Evolutionary conservation across 306 rosid genomes (phyloP), one percentile per base, ranked within the genome.

Genomic region (Lathyrus oleraceus): DNA sequence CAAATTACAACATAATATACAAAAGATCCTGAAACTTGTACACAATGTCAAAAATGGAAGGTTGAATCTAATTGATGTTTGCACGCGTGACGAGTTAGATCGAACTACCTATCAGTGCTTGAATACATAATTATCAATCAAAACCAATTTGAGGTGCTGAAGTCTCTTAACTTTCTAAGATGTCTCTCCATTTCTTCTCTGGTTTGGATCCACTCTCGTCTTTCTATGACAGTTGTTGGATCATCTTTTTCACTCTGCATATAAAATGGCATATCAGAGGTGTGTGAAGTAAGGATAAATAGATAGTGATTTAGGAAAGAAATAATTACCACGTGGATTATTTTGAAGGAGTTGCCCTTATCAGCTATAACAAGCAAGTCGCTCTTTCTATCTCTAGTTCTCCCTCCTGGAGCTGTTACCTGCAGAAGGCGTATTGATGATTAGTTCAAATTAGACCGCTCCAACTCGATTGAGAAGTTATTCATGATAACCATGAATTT

Each of bases 111-210:
- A 35, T 42, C 61, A 47, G 58, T 16, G 66, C 10, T 61, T 10
- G 27, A 65, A 45, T 53, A 2, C 44, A 5, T 6, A 51, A 40
- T 10, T 48, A 59, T 40, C 17, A 67, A 71, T 80, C 81, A 93
- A 64, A 90, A 93, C 98, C 98, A 93, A 69, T 90, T 90, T 65
- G 97, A 93, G 73, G 83, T 78, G 39, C 70, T 85, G 79, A 90
- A 93, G 83, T 93, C 98, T 45, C 96, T 84, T 73, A 93, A 84
- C 86, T 93, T 93, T 6, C 97, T 87, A 48, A 93, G 98, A 82
- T 93, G 96, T 71, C 86, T 93, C 82, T 93, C 98, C 98, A 90
- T 93, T 67, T 93, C 98, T 71, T 81, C 61, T 76, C 98, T 87
- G 69, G 84, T 78, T 66, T 63, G 82, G 56, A 23, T 40, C 98